phyloP scores from a whole-genome alignment of 75 land plant genomes.

The Picea sitchensis region DNA sequence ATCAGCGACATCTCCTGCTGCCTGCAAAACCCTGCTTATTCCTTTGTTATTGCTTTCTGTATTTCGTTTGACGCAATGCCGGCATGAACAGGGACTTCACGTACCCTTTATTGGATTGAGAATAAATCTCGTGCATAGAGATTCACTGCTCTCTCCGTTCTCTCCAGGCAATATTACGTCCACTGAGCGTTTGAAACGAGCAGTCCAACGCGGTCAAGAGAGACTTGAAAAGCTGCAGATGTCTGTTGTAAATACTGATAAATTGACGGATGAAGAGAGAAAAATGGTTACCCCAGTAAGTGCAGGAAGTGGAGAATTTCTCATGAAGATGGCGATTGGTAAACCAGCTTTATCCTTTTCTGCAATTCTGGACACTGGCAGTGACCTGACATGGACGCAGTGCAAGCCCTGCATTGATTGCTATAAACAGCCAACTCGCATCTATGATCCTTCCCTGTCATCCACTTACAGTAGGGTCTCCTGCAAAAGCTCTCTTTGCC shows the following conservation, averaged over 20 bases:
- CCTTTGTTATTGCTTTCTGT: no score
- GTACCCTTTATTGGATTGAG: not conserved
- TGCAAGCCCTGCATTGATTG: slow-evolving; percentile 11
- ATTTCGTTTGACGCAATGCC: no score
- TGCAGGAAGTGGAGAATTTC: not conserved
- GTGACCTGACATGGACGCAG: slow-evolving; percentile 14
- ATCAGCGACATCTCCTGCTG: no score
- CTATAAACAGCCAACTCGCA: slow-evolving; percentile 11
- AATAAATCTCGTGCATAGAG: not conserved
- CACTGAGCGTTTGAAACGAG: not conserved
- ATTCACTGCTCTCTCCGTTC: not conserved
- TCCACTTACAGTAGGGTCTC: not conserved
- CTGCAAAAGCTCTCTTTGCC: not conserved
- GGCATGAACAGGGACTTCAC: no score
- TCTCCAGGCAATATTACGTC: not conserved
- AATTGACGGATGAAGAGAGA: no score
- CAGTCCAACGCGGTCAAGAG: not conserved
- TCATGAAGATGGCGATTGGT: not conserved
- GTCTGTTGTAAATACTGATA: no score
- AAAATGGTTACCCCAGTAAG: not conserved
- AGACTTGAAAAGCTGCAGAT: not conserved
- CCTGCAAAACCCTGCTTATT: no score
- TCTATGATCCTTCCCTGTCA: slow-evolving; percentile 14
- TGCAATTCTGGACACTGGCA: slow-evolving; percentile 12
- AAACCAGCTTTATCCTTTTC: not conserved